A percentile compares a stretch with the other conserved stretches of the same genome.
Conservation (phyloP, 2,329 filamentous ascomycete genomes). For the Aspergillus sojae region DNA sequence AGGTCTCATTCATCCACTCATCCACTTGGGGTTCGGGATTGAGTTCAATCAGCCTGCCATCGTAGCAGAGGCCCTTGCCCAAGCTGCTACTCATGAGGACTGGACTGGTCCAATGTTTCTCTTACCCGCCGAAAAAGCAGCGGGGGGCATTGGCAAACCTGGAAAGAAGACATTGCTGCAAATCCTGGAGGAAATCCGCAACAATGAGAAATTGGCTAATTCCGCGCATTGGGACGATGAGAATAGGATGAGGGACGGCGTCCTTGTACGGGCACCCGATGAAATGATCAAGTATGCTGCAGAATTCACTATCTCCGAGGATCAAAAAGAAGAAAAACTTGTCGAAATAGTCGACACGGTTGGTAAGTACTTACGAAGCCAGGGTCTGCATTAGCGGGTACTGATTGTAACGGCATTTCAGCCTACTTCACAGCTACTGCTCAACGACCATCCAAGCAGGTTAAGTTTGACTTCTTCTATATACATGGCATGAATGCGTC, state of each 20-base stretch:
- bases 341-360: conserved; percentile 72
- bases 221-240: conserved; percentile 57
- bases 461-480: conserved; percentile 81
- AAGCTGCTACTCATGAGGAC: conserved; percentile 69
- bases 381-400: not conserved
- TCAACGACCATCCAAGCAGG: conserved; percentile 63
- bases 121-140: conserved; percentile 36
- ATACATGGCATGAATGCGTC: conserved; percentile 78
- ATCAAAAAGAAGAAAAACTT: conserved; percentile 60
- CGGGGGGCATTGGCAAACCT: conserved; percentile 32
- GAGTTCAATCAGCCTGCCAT: conserved; percentile 82
- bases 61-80: conserved; percentile 76
- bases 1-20: conserved; percentile 77
- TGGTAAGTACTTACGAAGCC: conserved; percentile 37
- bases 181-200: conserved; percentile 63
- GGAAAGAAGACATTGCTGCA: conserved; percentile 53
- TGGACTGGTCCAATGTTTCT: conserved; percentile 59
- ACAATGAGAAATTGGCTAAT: conserved; percentile 58
- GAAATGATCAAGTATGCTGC: conserved; percentile 65
- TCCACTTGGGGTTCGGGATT: conserved; percentile 82
- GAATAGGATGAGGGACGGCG: conserved; percentile 70
- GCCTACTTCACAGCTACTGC: conserved; percentile 64
- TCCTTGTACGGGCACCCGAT: conserved; percentile 64
- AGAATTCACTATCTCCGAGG: conserved; percentile 59
- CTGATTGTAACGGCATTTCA: conserved; percentile 10